Percentiles rank a stretch among this genome's conserved stretches.
Conservation (phyloP, 495 filamentous ascomycete species). For the Trichoderma virens region DNA sequence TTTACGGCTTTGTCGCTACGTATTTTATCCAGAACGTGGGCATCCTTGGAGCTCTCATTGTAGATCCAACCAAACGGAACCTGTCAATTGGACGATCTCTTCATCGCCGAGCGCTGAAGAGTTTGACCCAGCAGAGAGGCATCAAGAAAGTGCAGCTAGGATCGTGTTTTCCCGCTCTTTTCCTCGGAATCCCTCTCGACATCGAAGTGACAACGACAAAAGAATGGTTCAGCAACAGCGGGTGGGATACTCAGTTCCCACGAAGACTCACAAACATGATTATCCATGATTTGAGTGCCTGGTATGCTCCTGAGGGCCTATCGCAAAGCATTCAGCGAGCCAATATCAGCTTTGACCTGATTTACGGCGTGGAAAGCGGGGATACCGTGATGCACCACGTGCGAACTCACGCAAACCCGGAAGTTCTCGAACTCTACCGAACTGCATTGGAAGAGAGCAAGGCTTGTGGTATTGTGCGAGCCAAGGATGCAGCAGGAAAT, state of each 20-base stretch:
- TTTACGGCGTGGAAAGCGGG: conserved; percentile 72
- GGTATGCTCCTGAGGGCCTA: conserved; percentile 68
- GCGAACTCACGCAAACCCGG: conserved; percentile 64
- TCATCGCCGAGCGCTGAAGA: conserved; percentile 69
- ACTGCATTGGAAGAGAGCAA: conserved; percentile 65
- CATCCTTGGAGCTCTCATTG: conserved; percentile 74
- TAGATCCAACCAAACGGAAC: conserved; percentile 74
- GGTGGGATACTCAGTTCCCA: conserved; percentile 42
- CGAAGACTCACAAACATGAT: conserved; percentile 52
- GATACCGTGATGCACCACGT: conserved; percentile 68
- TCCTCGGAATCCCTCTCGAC: conserved; percentile 64
- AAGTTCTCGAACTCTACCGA: conserved; percentile 75
- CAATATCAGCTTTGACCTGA: conserved; percentile 65
- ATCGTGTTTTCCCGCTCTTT: conserved; percentile 67
- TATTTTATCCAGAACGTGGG: conserved; percentile 70
- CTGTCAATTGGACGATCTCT: conserved; percentile 80
- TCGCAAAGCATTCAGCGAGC: conserved; percentile 61
- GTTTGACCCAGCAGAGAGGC: conserved; percentile 53
- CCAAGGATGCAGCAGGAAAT: conserved; percentile 58
- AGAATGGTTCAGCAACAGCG: conserved; percentile 45
- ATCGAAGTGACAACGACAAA: conserved; percentile 41
- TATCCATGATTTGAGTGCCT: conserved; percentile 57
- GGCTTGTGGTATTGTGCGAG: conserved; percentile 73
- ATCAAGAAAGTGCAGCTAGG: conserved; percentile 74
- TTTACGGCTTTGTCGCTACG: conserved; percentile 85